A percentile compares a stretch with the other conserved stretches of the same genome.
Conservation (phyloP, 352 stramenopile genomes). For the Pythium dissimile region DNA sequence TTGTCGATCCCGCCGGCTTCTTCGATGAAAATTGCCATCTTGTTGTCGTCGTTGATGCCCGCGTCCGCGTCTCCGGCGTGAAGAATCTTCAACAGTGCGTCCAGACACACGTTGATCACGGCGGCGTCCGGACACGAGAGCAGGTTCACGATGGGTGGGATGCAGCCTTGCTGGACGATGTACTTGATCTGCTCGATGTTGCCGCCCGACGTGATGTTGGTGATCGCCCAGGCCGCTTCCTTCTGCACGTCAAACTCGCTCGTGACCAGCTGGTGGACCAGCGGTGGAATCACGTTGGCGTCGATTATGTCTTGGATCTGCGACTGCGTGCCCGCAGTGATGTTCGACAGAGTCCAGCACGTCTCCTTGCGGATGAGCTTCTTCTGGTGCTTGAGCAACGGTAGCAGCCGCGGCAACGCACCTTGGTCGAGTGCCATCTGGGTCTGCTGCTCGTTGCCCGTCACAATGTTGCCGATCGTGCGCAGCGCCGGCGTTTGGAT, state of each 20-base stretch:
- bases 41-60: conserved; percentile 87
- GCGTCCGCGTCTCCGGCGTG: conserved; percentile 84
- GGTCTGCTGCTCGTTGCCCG: conserved; percentile 89
- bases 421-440: conserved; percentile 60
- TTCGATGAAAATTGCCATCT: conserved; percentile 95
- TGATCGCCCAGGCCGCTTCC: conserved; percentile 84
- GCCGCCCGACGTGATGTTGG: conserved; percentile 70
- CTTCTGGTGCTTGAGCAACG: conserved; percentile 72
- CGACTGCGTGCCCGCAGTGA: conserved; percentile 62
- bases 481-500: conserved; percentile 97
- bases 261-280: conserved; percentile 58
- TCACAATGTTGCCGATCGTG: conserved; percentile 98
- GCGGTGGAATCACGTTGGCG: conserved; percentile 62
- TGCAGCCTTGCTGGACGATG: conserved; percentile 96
- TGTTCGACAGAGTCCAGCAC: conserved; percentile 84
- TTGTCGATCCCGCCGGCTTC: conserved; percentile 95
- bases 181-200: conserved; percentile 95
- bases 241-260: conserved; percentile 80
- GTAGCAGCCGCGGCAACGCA: conserved; percentile 47
- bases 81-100: conserved; percentile 96
- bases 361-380: conserved; percentile 82
- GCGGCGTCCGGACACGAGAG: conserved; percentile 92
- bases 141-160: conserved; percentile 94
- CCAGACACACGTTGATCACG: conserved; percentile 96
- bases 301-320: conserved; percentile 82